These are phyloP conservation scores for Hyaloscypha bicolor DNA, from an alignment of 495 filamentous ascomycete genomes.

Conservation along the genomic window DNA sequence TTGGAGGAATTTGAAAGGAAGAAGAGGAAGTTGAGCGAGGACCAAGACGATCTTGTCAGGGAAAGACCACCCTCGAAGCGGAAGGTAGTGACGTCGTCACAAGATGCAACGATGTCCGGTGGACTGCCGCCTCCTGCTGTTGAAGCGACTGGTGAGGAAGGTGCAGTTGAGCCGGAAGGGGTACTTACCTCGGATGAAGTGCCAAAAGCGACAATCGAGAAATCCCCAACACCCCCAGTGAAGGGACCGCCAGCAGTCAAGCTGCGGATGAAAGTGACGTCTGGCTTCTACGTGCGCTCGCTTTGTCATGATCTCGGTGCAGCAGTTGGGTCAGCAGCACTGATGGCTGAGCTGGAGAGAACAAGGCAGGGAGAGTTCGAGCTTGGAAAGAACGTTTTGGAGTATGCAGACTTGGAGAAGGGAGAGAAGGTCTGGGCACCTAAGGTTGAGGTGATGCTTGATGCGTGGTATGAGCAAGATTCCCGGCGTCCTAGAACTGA, in stretches of 20 bases:
- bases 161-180: not conserved
- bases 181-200: constrained; percentile 1
- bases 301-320: constrained; percentile 89
- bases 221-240: not conserved
- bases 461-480: constrained; percentile 49
- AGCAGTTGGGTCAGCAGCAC: constrained; percentile 74
- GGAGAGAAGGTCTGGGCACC: constrained; percentile 85
- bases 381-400: constrained; percentile 71
- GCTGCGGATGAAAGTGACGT: constrained; percentile 89
- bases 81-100: constrained; percentile 31
- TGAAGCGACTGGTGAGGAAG: not conserved
- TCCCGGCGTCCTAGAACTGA: not conserved
- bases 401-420: constrained; percentile 77
- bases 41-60: constrained; percentile 39
- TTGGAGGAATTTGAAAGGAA: constrained; percentile 50
- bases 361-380: constrained; percentile 79
- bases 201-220: constrained; percentile 1
- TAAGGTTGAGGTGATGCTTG: constrained; percentile 65
- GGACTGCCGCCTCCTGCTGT: constrained; percentile 39
- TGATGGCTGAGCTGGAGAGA: constrained; percentile 86
- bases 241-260: constrained; percentile 69
- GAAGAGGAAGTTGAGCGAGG: constrained; percentile 44
- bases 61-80: constrained; percentile 35
- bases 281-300: constrained; percentile 95
- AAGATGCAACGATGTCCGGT: constrained; percentile 53